These are phyloP conservation scores for Candida sithepensis DNA, from an alignment of 805 yeast species.

Conservation along the genomic window DNA sequence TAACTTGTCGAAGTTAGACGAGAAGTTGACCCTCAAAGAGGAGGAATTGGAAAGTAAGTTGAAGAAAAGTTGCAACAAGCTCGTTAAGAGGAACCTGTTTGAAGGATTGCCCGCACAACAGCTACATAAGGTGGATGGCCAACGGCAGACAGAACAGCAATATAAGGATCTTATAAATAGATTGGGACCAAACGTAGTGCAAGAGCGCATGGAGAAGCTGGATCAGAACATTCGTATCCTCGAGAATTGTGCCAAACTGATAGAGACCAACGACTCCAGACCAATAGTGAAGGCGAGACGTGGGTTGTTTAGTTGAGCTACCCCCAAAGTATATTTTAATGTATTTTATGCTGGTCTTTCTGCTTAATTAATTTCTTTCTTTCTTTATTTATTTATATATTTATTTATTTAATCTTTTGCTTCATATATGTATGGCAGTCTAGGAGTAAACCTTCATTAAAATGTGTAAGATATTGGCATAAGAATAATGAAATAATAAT, in stretches of 20 bases:
- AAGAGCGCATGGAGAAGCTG: constrained; percentile 58
- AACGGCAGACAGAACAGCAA: not conserved
- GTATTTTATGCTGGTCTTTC: no score
- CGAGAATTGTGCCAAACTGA: constrained; percentile 48
- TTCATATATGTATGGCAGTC: not conserved
- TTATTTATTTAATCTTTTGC: not conserved
- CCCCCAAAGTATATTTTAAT: no score
- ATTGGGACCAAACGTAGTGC: constrained; percentile 29
- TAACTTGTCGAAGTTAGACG: constrained; percentile 12
- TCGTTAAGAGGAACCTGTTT: not conserved
- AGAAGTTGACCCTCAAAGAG: constrained; percentile 8
- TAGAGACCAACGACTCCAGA: constrained; percentile 25
- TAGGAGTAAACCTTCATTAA: not conserved
- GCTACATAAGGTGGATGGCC: no score
- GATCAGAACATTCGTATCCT: constrained; percentile 72
- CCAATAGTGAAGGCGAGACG: constrained; percentile 15
- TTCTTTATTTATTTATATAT: not conserved
- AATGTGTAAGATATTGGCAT: not conserved
- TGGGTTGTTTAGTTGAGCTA: constrained; percentile 18
- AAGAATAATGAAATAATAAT: not conserved
- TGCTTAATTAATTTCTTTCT: no score
- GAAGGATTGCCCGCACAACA: not conserved
- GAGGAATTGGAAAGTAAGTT: constrained; percentile 13
- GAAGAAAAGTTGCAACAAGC: constrained; percentile 2
- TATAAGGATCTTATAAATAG: not conserved